Conservation (phyloP, 441 rosid species). For the Pelargonium myrrhifolium region DNA sequence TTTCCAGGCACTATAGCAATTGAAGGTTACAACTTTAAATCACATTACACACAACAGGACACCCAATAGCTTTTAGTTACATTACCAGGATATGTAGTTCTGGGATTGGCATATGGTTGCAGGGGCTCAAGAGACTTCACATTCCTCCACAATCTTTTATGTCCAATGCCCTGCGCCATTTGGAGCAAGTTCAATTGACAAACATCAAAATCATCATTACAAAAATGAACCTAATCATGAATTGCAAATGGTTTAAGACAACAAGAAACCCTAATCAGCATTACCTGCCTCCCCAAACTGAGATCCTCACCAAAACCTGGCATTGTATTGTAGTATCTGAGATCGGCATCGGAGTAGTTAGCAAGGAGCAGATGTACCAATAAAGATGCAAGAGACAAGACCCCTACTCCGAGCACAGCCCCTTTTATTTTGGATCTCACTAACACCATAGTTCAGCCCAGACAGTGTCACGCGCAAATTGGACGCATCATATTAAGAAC, state of each 20-base stretch:
- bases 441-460: background rate
- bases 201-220: too few species aligned
- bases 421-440: slow-evolving; percentile 10
- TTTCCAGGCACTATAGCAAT: background rate
- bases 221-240: background rate
- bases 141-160: slow-evolving; percentile 18
- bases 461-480: too few species aligned
- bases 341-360: slow-evolving; percentile 13
- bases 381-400: slow-evolving; percentile 13
- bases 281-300: slow-evolving; percentile 8
- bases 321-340: background rate
- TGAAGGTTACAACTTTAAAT: background rate
- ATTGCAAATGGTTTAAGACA: background rate
- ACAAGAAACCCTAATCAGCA: background rate
- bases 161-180: slow-evolving; percentile 7
- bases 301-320: slow-evolving; percentile 17
- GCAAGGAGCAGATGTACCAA: slow-evolving; percentile 17
- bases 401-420: slow-evolving; percentile 18
- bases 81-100: slow-evolving; percentile 17
- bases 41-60: background rate
- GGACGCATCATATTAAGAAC: too few species aligned
- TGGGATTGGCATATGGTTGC: slow-evolving; percentile 23
- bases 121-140: slow-evolving; percentile 21
- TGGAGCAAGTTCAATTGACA: background rate
- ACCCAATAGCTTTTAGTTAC: background rate